These are phyloP conservation scores for Scedosporium minutisporum DNA, from an alignment of 2,329 filamentous ascomycete species.

Conservation along the genomic window DNA sequence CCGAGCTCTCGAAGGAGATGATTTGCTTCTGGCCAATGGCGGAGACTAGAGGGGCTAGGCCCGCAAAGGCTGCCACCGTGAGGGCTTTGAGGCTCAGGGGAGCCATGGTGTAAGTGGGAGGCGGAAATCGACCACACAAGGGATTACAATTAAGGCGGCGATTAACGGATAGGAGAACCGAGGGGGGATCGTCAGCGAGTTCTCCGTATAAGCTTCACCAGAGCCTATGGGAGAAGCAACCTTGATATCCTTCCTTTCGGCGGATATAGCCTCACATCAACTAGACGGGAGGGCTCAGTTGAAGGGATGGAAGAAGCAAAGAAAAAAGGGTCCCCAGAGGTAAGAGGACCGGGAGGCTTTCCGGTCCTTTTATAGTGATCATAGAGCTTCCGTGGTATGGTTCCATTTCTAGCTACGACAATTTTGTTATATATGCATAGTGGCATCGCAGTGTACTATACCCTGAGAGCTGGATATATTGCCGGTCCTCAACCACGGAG, in stretches of 20 bases:
- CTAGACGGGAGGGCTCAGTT: too few relatives aligned
- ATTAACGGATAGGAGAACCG: too few relatives aligned
- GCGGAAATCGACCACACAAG: neutral
- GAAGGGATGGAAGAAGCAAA: neutral
- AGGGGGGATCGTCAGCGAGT: neutral
- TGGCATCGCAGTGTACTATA: neutral
- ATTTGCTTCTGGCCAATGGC: conserved; percentile 42
- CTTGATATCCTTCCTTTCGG: neutral
- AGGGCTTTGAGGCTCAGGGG: conserved; percentile 4
- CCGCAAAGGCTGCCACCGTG: conserved; percentile 10
- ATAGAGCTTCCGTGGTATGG: neutral
- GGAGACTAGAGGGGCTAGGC: conserved; percentile 15
- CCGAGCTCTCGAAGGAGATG: conserved; percentile 25
- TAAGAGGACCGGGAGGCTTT: neutral
- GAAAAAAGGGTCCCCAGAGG: neutral
- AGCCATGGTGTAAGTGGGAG: conserved; percentile 6
- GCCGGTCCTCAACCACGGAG: neutral
- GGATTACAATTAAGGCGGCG: neutral
- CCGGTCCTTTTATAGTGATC: neutral
- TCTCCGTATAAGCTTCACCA: neutral
- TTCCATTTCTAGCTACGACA: neutral
- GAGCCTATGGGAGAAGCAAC: neutral
- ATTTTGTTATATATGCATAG: neutral
- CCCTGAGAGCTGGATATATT: neutral
- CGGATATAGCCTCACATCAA: neutral